These are phyloP conservation scores for Fusarium musae DNA, from an alignment of 2,329 filamentous ascomycete genomes.

Conservation along the genomic window DNA sequence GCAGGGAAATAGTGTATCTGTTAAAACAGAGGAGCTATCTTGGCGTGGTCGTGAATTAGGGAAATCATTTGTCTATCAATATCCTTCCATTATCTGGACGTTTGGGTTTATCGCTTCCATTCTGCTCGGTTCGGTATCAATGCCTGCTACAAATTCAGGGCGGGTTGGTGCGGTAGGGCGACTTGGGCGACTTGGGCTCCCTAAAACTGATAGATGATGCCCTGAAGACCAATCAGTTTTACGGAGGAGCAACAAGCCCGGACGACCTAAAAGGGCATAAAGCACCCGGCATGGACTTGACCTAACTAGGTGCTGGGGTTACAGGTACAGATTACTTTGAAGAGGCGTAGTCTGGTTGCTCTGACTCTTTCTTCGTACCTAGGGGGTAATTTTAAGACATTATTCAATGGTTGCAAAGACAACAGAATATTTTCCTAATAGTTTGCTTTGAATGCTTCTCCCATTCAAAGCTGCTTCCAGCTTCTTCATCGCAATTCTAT, in stretches of 20 bases:
- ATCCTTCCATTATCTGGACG: neutral
- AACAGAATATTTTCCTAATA: neutral
- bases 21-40: neutral
- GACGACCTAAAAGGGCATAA: slow-evolving; percentile 23
- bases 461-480: neutral
- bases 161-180: slow-evolving; percentile 11
- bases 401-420: neutral
- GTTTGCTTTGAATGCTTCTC: neutral
- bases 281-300: neutral
- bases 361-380: slow-evolving; percentile 25
- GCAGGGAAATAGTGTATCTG: neutral
- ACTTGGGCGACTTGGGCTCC: slow-evolving; percentile 1
- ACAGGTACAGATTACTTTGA: slow-evolving; percentile 16
- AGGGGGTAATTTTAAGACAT: slow-evolving; percentile 18
- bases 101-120: neutral
- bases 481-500: neutral
- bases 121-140: neutral
- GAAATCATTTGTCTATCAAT: neutral
- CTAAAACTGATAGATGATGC: slow-evolving; percentile 1
- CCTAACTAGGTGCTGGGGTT: neutral
- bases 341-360: neutral
- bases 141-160: slow-evolving; percentile 13
- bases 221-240: slow-evolving; percentile 26
- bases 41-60: neutral
- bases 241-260: slow-evolving; percentile 3